Conservation (phyloP, 1,284 basidiomycete species). For the Heliocybe sulcata region DNA sequence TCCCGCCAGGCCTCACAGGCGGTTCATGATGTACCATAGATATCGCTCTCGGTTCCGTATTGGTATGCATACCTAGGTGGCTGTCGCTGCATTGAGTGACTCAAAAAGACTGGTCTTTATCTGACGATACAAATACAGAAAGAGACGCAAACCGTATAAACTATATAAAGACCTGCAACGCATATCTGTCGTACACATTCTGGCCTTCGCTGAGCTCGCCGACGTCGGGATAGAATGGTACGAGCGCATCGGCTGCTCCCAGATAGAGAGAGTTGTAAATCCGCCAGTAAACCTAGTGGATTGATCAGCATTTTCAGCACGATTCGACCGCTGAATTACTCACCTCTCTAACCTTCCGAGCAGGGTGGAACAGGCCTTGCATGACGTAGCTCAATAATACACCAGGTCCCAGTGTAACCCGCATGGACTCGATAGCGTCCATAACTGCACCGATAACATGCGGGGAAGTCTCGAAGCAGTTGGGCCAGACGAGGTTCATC, state of each 20-base stretch:
- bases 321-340: slow-evolving; percentile 8
- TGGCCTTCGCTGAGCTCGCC: slow-evolving; percentile 82
- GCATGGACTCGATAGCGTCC: slow-evolving; percentile 96
- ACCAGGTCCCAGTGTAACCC: slow-evolving; percentile 92
- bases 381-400: slow-evolving; percentile 85
- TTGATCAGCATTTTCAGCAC: neutral
- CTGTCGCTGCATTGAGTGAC: neutral
- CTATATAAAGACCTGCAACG: slow-evolving; percentile 77
- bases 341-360: slow-evolving; percentile 93
- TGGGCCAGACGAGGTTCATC: slow-evolving; percentile 99
- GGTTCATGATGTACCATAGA: slow-evolving; percentile 18
- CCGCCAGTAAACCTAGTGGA: slow-evolving; percentile 70
- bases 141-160: slow-evolving; percentile 3
- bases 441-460: slow-evolving; percentile 97
- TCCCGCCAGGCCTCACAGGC: slow-evolving; percentile 74
- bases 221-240: slow-evolving; percentile 92
- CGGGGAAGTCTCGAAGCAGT: slow-evolving; percentile 96
- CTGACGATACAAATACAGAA: neutral
- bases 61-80: neutral
- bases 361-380: slow-evolving; percentile 94
- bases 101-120: neutral
- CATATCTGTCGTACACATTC: slow-evolving; percentile 83
- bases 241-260: slow-evolving; percentile 84
- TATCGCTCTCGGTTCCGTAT: neutral
- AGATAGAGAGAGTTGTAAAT: slow-evolving; percentile 90